phyloP scores from a whole-genome alignment of 257 asterid species.

The Solanum etuberosum region DNA sequence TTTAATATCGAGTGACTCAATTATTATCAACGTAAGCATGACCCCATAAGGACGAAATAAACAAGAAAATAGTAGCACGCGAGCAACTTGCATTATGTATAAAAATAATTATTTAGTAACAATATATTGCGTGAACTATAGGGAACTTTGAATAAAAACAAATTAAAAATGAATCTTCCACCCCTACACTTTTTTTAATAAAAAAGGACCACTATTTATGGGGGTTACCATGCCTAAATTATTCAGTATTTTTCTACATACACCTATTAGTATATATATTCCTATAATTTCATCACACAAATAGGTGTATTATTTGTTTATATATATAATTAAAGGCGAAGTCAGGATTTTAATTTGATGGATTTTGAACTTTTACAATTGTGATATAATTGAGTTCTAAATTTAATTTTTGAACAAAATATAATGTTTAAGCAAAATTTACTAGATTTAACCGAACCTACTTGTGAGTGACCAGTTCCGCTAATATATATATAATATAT shows the following conservation, averaged over 20 bases:
- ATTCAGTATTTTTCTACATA: background rate
- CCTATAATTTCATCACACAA: background rate
- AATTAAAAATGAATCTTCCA: background rate
- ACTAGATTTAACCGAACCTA: no score
- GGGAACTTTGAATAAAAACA: conserved; percentile 1
- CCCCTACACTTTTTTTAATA: background rate
- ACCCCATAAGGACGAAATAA: background rate
- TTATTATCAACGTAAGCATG: conserved; percentile 1
- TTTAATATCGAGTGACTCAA: background rate
- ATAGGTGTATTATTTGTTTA: background rate
- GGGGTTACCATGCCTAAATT: background rate
- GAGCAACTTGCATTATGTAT: background rate
- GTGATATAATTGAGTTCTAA: no score
- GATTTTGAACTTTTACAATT: no score
- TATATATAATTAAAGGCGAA: no score
- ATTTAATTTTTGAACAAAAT: no score
- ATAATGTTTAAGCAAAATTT: no score
- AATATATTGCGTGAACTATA: background rate
- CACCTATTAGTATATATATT: background rate
- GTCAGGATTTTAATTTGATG: no score
- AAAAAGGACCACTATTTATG: conserved; percentile 1
- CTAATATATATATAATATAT: no score
- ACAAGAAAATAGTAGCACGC: conserved; percentile 2
- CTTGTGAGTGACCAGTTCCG: background rate
- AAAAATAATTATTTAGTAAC: background rate